Conservation (phyloP, 192 early-diverging fungal species). For the Pecoramyces ruminantium region DNA sequence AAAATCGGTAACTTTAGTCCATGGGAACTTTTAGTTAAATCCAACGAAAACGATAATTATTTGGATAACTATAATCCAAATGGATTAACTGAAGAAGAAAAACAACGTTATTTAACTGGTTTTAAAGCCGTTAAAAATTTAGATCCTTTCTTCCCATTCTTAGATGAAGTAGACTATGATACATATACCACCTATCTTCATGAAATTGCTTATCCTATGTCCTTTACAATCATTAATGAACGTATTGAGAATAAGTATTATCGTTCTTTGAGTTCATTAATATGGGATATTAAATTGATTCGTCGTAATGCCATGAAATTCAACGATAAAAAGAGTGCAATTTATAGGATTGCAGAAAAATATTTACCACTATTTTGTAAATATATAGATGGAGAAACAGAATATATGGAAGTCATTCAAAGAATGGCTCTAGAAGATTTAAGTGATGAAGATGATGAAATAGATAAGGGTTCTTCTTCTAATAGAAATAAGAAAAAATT, state of each 20-base stretch:
- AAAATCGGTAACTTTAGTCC: conserved; percentile 8
- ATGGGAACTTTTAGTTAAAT: conserved; percentile 23
- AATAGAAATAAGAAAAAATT: too few relatives aligned
- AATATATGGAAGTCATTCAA: neutral
- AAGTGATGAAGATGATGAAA: neutral
- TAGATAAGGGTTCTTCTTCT: too few relatives aligned
- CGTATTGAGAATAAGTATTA: conserved; percentile 41
- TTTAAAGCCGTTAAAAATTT: conserved; percentile 15
- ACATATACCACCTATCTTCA: conserved; percentile 44
- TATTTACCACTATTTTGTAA: neutral
- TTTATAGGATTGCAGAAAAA: neutral
- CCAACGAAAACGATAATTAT: conserved; percentile 6
- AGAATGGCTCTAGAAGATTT: neutral
- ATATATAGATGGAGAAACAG: neutral
- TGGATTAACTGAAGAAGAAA: conserved; percentile 8
- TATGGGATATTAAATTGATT: conserved; percentile 49
- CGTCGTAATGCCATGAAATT: conserved; percentile 46
- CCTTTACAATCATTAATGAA: conserved; percentile 35
- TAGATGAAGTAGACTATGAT: conserved; percentile 37
- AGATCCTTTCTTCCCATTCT: conserved; percentile 33
- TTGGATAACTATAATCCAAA: neutral
- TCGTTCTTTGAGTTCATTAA: conserved; percentile 28
- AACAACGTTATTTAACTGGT: conserved; percentile 17
- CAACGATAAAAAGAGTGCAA: conserved; percentile 18
- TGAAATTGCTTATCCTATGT: conserved; percentile 52